Conservation (phyloP, 306 rosid species). For the Medicago truncatula region MtrunA17r5.0-ANR NC_053045.1:49841501-49842000, state of each 20-base stretch:
- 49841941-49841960: slow-evolving; percentile 73
- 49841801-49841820: slow-evolving; percentile 33
- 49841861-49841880: slow-evolving; percentile 41
- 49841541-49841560: not conserved
- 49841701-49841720: slow-evolving; percentile 37
- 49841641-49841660: not conserved
- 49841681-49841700: slow-evolving; percentile 31
- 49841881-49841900: slow-evolving; percentile 92
- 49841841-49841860: slow-evolving; percentile 11
- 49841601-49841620: not conserved
- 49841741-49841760: slow-evolving; percentile 38
- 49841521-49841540: slow-evolving; percentile 3
- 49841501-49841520: not conserved
- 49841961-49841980: slow-evolving; percentile 92
- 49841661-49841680: slow-evolving; percentile 26
- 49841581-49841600: slow-evolving; percentile 3
- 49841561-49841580: not conserved
- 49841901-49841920: slow-evolving; percentile 77
- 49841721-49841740: slow-evolving; percentile 40
- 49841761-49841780: slow-evolving; percentile 20
- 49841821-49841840: slow-evolving; percentile 21
- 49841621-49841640: not conserved
- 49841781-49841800: slow-evolving; percentile 15
- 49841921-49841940: slow-evolving; percentile 83
- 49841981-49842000: slow-evolving; percentile 51